These are phyloP conservation scores for Fusarium sp. DNA, from an alignment of 2,329 filamentous ascomycete genomes.

Conservation along the genomic window DNA sequence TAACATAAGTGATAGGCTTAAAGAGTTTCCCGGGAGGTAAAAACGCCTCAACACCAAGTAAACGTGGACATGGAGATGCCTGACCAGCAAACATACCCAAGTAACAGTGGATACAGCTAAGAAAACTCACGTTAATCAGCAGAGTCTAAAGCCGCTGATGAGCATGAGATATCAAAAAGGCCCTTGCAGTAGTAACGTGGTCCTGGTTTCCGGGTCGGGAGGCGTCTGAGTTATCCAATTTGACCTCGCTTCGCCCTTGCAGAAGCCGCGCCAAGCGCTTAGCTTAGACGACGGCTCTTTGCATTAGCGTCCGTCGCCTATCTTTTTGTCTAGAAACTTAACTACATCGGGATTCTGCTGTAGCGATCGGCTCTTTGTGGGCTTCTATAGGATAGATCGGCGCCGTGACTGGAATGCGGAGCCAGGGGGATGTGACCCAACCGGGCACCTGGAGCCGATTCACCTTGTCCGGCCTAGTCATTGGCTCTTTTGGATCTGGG, in stretches of 20 bases:
- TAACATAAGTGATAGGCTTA: too few species aligned
- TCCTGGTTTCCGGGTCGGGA: conserved; percentile 4
- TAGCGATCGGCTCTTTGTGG: not conserved
- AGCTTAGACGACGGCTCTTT: conserved; percentile 6
- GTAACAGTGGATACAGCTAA: not conserved
- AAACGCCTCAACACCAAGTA: conserved; percentile 17
- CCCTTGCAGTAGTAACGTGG: not conserved
- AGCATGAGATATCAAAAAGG: not conserved
- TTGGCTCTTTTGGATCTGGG: not conserved
- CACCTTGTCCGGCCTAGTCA: not conserved
- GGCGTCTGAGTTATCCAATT: conserved; percentile 19
- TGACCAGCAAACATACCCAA: conserved; percentile 1
- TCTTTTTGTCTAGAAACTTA: not conserved
- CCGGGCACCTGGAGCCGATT: not conserved
- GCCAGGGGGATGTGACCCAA: conserved; percentile 5
- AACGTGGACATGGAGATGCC: not conserved
- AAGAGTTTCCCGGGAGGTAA: not conserved
- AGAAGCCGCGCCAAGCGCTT: conserved; percentile 2
- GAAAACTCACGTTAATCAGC: not conserved
- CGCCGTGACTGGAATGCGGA: conserved; percentile 30
- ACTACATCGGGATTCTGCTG: not conserved
- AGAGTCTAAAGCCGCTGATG: conserved; percentile 33
- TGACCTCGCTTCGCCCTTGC: not conserved
- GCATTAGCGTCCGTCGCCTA: conserved; percentile 12
- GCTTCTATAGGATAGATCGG: not conserved